Base-by-base conservation (phyloP, 306 rosid genomes). In the Pterocarpus santalinus region DNA sequence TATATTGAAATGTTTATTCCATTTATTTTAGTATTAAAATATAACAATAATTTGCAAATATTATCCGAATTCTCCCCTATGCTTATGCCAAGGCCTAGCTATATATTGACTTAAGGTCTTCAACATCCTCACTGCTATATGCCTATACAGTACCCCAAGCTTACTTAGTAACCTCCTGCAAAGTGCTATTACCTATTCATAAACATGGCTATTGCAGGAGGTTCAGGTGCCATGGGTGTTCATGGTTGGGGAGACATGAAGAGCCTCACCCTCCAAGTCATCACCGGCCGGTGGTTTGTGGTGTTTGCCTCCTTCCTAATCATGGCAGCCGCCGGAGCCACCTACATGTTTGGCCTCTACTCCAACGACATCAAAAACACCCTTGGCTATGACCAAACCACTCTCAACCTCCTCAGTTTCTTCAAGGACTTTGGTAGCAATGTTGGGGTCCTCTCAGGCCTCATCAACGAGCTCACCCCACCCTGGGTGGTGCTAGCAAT, bases 371-470 rank as follows among this genome's bases (percentile, higher is more conserved):
- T 95, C 44, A 95, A 92, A 75, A 0, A 1, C 0, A 78, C 83
- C 0, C 88, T 95, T 4, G 99, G 90, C 7, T 95, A 95, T 32
- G 99, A 95, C 80, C 99, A 95, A 75, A 65, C 80, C 33, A 95
- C 99, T 1, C 92, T 95, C 22, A 91, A 95, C 13, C 86, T 93
- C 15, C 84, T 95, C 1, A 83, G 97, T 67, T 95, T 95, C 81
- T 95, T 91, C 89, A 95, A 95, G 72, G 99, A 95, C 74, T 17
- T 95, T 1, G 99, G 99, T 0, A 74, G 92, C 38, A 95, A 90
- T 78, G 92, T 95, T 2, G 97, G 98, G 0, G 34, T 95, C 69
- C 82, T 91, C 34, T 73, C 97, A 0, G 97, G 98, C 28, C 85
- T 95, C 14, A 81, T 95, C 90, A 92, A 89, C 57, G 98, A 95